phyloP scores from a whole-genome alignment of 768 basidiomycete genomes.

The Termitomyces sp. region DNA sequence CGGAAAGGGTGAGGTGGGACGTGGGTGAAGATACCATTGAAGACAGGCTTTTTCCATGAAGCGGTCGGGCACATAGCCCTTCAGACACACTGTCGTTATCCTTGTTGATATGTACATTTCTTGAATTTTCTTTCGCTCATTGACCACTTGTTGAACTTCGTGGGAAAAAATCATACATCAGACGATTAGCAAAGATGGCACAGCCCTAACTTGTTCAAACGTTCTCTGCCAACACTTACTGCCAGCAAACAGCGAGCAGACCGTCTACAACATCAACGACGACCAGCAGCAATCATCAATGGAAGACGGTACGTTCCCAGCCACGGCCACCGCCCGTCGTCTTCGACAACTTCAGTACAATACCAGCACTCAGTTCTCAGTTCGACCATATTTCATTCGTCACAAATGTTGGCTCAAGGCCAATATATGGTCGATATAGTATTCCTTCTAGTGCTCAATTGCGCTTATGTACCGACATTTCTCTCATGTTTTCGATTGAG shows the following conservation, averaged over 20 bases:
- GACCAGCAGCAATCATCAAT: slow-evolving; percentile 27
- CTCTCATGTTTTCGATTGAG: slow-evolving; percentile 14
- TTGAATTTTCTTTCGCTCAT: background rate
- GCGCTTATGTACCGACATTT: slow-evolving; percentile 11
- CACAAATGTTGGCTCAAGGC: slow-evolving; percentile 41
- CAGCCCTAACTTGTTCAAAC: background rate
- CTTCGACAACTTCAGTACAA: slow-evolving; percentile 16
- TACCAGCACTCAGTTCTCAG: slow-evolving; percentile 21
- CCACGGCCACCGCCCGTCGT: slow-evolving; percentile 60
- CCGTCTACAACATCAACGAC: slow-evolving; percentile 3
- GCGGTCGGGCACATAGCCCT: background rate
- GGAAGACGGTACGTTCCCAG: slow-evolving; percentile 80
- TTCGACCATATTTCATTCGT: slow-evolving; percentile 24
- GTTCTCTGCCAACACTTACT: background rate
- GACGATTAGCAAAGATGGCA: slow-evolving; percentile 3
- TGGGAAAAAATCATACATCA: slow-evolving; percentile 2
- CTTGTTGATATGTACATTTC: background rate
- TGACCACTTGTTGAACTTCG: too few relatives aligned
- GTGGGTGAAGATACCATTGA: slow-evolving; percentile 23
- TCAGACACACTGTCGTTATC: background rate
- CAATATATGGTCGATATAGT: slow-evolving; percentile 21
- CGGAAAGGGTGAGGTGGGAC: slow-evolving; percentile 21
- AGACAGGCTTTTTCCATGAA: slow-evolving; percentile 16
- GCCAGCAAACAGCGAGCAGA: slow-evolving; percentile 10
- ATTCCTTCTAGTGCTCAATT: slow-evolving; percentile 7